These are phyloP conservation scores for Phallus indusiatus DNA, from an alignment of 768 basidiomycete species.

Conservation along the genomic window DNA sequence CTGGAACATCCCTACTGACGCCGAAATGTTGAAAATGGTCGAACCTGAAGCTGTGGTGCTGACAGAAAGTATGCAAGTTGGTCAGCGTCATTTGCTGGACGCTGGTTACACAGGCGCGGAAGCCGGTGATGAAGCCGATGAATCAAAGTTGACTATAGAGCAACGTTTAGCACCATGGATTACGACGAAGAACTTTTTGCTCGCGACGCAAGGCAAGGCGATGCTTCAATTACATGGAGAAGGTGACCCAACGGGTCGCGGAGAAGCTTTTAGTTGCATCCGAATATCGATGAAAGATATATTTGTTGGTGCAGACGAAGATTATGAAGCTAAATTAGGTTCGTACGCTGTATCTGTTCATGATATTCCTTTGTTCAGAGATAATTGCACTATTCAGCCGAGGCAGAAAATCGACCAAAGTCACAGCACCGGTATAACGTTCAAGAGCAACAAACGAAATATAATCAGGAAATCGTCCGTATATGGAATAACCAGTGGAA, in stretches of 20 bases:
- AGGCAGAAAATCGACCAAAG: constrained; percentile 82
- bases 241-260: constrained; percentile 89
- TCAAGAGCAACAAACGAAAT: constrained; percentile 90
- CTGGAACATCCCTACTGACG: constrained; percentile 63
- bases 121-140: constrained; percentile 69
- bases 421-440: constrained; percentile 90
- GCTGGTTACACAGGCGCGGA: constrained; percentile 86
- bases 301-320: constrained; percentile 93
- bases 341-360: constrained; percentile 14
- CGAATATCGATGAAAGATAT: constrained; percentile 98
- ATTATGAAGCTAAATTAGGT: constrained; percentile 83
- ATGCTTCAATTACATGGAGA: constrained; percentile 96
- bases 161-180: constrained; percentile 99
- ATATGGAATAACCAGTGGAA: constrained; percentile 95
- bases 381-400: constrained; percentile 40
- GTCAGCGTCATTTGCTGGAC: constrained; percentile 89
- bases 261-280: constrained; percentile 95
- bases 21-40: constrained; percentile 89
- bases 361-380: constrained; percentile 1
- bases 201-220: constrained; percentile 90
- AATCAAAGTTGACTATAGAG: constrained; percentile 83
- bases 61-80: constrained; percentile 96
- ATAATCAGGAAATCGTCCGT: constrained; percentile 93
- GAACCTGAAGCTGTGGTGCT: constrained; percentile 88
- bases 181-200: constrained; percentile 93